These are phyloP conservation scores for Candida gigantensis DNA, from an alignment of 1,139 yeast genomes.

Conservation along the genomic window DNA sequence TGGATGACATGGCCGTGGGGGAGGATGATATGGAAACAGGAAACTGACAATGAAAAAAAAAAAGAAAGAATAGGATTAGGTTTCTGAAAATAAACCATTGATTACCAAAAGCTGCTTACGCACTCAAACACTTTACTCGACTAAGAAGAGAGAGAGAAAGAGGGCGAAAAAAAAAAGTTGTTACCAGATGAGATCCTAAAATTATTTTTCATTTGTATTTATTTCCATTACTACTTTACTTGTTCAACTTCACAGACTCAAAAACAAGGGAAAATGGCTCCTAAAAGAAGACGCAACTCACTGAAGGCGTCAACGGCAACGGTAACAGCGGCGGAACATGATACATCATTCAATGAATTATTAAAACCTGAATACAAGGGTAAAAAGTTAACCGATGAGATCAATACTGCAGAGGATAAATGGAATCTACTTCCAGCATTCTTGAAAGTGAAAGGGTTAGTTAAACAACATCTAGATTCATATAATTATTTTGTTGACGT, in stretches of 20 bases:
- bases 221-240: too few relatives aligned
- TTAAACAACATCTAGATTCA: constrained; percentile 95
- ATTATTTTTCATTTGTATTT: background rate
- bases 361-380: constrained; percentile 84
- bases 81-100: background rate
- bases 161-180: constrained; percentile 5
- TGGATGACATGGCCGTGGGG: constrained; percentile 30
- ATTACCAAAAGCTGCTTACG: too few relatives aligned
- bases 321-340: too few relatives aligned
- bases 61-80: background rate
- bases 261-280: constrained; percentile 14
- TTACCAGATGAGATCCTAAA: constrained; percentile 11
- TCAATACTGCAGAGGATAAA: constrained; percentile 88
- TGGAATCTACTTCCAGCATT: constrained; percentile 97
- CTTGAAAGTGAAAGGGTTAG: constrained; percentile 90
- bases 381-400: constrained; percentile 80
- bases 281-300: constrained; percentile 18
- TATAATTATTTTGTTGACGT: constrained; percentile 94
- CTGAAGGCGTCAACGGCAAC: too few relatives aligned
- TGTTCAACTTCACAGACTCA: too few relatives aligned
- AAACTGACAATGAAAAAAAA: background rate
- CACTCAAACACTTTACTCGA: too few relatives aligned
- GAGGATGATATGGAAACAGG: background rate
- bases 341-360: constrained; percentile 70
- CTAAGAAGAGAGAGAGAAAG: too few relatives aligned